Percentiles rank a stretch among this genome's conserved stretches.
These are phyloP conservation scores for Triadica sebifera DNA, from an alignment of 345 rosid species.

Conservation along the genomic window DNA sequence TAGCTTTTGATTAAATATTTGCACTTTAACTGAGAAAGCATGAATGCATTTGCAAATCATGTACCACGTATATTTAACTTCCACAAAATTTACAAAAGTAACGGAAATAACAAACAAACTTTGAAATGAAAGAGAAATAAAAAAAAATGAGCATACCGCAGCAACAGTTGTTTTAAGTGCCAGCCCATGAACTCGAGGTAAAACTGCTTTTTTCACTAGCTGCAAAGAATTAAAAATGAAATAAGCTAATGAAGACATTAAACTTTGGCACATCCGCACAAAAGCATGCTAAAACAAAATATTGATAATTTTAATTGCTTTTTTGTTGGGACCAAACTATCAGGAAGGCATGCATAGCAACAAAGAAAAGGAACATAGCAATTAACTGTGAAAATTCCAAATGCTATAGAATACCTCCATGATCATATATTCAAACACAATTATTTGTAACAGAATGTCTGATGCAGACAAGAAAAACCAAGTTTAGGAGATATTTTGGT, in stretches of 20 bases:
- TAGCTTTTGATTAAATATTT: slow-evolving; percentile 15
- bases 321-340: not conserved
- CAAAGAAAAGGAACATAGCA: not conserved
- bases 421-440: not conserved
- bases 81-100: not conserved
- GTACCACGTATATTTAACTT: not conserved
- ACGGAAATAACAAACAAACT: not conserved
- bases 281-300: not conserved
- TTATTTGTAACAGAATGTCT: not conserved
- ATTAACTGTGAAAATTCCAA: not conserved
- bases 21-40: not conserved
- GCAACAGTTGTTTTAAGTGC: slow-evolving; percentile 98
- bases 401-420: not conserved
- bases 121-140: not conserved
- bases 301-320: not conserved
- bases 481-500: not conserved
- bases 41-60: not conserved
- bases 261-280: not conserved
- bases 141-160: slow-evolving; percentile 57
- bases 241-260: not conserved
- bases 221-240: slow-evolving; percentile 27
- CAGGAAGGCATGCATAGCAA: not conserved
- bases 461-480: not conserved
- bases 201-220: slow-evolving; percentile 87
- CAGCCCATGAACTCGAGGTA: slow-evolving; percentile 93